These are phyloP conservation scores for Serendipita vermifera DNA, from an alignment of 768 basidiomycete genomes.

Conservation along the genomic window DNA sequence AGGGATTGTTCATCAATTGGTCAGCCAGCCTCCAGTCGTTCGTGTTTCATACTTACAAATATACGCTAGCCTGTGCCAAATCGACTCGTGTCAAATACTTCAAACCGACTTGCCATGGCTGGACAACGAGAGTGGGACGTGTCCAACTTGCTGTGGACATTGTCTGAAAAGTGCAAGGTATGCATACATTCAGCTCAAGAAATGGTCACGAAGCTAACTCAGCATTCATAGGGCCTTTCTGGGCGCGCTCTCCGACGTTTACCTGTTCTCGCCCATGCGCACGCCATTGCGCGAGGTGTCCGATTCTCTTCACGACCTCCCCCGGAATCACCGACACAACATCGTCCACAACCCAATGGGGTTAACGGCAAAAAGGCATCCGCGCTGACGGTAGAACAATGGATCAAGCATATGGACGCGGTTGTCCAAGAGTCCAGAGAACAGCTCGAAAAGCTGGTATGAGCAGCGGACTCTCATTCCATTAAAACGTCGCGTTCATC, in stretches of 20 bases:
- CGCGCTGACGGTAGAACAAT: background rate
- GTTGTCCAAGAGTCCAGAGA: background rate
- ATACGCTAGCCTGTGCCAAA: constrained; percentile 7
- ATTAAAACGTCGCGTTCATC: too few species aligned
- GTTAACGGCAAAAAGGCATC: background rate
- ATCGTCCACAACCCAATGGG: background rate
- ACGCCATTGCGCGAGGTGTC: constrained; percentile 40
- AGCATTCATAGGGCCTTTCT: constrained; percentile 66
- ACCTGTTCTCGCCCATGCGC: constrained; percentile 87
- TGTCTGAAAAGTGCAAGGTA: constrained; percentile 75
- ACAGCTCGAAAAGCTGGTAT: background rate
- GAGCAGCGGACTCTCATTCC: too few species aligned
- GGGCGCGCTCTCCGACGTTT: constrained; percentile 83
- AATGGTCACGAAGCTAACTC: background rate
- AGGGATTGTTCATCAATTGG: constrained; percentile 52
- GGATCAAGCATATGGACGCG: constrained; percentile 2
- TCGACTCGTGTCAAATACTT: constrained; percentile 13
- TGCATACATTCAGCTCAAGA: constrained; percentile 21
- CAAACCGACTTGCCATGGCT: constrained; percentile 4
- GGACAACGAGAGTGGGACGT: constrained; percentile 2
- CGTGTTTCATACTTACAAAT: background rate
- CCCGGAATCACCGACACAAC: background rate
- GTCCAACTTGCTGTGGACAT: constrained; percentile 31
- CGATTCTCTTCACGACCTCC: constrained; percentile 5
- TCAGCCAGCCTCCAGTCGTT: constrained; percentile 26